Percentiles rank a stretch among this genome's conserved stretches.
Evolutionary conservation across 2,329 filamentous ascomycete genomes (phyloP).

Genomic region (Dactylellina parvicollis): DNA sequence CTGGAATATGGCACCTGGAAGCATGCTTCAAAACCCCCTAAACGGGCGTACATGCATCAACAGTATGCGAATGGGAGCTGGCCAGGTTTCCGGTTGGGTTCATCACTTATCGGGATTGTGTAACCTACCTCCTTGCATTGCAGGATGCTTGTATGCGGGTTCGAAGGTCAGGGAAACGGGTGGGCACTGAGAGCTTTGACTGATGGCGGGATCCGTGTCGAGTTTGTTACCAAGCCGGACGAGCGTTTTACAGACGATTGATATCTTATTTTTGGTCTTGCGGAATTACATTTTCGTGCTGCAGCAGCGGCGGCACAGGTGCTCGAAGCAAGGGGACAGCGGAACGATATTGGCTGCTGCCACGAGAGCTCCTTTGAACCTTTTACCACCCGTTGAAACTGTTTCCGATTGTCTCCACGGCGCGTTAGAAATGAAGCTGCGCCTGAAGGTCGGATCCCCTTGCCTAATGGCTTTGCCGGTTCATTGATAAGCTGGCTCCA

Average conservation of each 20-base stretch:
- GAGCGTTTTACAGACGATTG: neutral
- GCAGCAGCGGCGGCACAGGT: conserved; percentile 9
- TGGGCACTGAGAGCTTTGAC: neutral
- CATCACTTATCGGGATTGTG: conserved; percentile 18
- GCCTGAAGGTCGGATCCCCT: conserved; percentile 20
- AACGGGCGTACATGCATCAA: conserved; percentile 18
- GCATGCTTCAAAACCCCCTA: conserved; percentile 7
- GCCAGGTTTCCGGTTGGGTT: conserved; percentile 41
- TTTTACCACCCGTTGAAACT: conserved; percentile 2
- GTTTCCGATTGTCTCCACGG: too few relatives aligned
- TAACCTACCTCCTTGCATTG: conserved; percentile 42
- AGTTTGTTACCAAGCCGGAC: neutral
- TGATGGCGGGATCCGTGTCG: neutral
- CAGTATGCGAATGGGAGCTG: conserved; percentile 14
- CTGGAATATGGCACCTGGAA: neutral
- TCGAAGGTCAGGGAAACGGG: neutral
- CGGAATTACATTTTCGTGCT: conserved; percentile 31
- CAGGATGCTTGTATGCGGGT: conserved; percentile 14
- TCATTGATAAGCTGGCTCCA: conserved; percentile 8
- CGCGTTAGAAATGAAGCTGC: neutral
- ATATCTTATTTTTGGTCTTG: neutral
- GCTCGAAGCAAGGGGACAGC: neutral
- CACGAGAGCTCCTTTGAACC: conserved; percentile 17
- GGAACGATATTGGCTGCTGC: conserved; percentile 7
- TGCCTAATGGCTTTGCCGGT: conserved; percentile 7